phyloP scores from a whole-genome alignment of 176 grass and related monocot species.

The Secale cereale region DNA sequence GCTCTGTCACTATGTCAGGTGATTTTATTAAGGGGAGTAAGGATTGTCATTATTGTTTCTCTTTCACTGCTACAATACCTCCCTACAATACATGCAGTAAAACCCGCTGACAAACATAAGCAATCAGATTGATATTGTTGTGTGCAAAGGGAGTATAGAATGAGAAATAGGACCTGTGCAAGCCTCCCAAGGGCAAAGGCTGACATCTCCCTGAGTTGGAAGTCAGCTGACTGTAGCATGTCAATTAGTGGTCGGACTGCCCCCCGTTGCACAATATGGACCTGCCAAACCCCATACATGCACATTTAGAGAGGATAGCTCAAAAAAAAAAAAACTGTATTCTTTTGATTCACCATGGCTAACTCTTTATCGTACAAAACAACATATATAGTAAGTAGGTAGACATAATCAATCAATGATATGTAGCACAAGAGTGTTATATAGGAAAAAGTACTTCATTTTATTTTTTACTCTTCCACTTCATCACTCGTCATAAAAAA shows the following conservation, averaged over 20 bases:
- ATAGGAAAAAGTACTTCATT: background rate
- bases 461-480: background rate
- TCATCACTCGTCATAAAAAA: background rate
- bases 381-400: background rate
- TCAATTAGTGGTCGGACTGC: constrained; percentile 90
- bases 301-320: constrained; percentile 4
- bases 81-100: constrained; percentile 2
- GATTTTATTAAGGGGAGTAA: background rate
- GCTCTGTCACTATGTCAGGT: background rate
- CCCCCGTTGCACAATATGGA: constrained; percentile 98
- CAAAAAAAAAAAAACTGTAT: background rate
- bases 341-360: background rate
- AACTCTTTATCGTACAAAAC: background rate
- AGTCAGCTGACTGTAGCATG: constrained; percentile 92
- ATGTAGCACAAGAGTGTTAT: background rate
- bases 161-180: constrained; percentile 69
- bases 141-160: constrained; percentile 11
- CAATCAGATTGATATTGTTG: background rate
- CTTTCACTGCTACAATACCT: constrained; percentile 1
- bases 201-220: constrained; percentile 97
- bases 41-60: constrained; percentile 3
- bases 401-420: background rate
- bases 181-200: constrained; percentile 99
- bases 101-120: constrained; percentile 5
- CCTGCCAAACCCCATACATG: constrained; percentile 46